Evolutionary conservation across 2,329 filamentous ascomycete genomes (phyloP), one percentile per base, ranked within the genome.

Genomic region (Fusarium sp.): DNA sequence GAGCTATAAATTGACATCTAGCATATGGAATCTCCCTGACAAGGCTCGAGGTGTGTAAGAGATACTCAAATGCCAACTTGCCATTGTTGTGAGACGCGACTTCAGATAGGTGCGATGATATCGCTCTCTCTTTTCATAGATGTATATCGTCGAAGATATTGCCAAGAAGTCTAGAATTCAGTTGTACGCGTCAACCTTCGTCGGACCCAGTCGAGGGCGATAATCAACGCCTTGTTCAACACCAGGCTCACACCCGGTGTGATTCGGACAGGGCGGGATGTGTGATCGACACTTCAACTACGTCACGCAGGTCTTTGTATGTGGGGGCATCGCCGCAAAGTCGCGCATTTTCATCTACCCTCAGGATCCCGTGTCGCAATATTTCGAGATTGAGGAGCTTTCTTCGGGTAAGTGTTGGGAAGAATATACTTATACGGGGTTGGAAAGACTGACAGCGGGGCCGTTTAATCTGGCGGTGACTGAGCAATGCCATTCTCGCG

Each of bases 201-300:
- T 2, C 8, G 7, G 12, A 15, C 4, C 12, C 4, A 1, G 5
- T 47, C 20, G 1, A 25, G 7, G 8, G 2, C 7, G 1, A 52
- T n/a, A 52, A 11, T 5, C 11, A 33, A 35, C 45, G 8, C 25
- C 25, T 30, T 52, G 10, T 52, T n/a, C 8, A 47, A 25, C 22
- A 14, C 4, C 11, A 47, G 22, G 3, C 22, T 8, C 25, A 47
- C 4, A 17, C 22, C 22, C 14, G 4, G 8, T 27, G 15, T 14
- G 12, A 15, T 25, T 47, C 12, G 8, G 20, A 22, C 20, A 14
- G 40, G 4, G 20, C 20, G 12, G 4, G 15, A 25, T 15, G 22
- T 11, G 22, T 25, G 43, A 52, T 52, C 47, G 27, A 32, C 47
- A 17, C 47, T 52, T n/a, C 47, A 32, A 52, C 47, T 52, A 32